These are phyloP conservation scores for Plantago lanceolata DNA, from an alignment of 305 asterid species.

Conservation along the genomic window DNA sequence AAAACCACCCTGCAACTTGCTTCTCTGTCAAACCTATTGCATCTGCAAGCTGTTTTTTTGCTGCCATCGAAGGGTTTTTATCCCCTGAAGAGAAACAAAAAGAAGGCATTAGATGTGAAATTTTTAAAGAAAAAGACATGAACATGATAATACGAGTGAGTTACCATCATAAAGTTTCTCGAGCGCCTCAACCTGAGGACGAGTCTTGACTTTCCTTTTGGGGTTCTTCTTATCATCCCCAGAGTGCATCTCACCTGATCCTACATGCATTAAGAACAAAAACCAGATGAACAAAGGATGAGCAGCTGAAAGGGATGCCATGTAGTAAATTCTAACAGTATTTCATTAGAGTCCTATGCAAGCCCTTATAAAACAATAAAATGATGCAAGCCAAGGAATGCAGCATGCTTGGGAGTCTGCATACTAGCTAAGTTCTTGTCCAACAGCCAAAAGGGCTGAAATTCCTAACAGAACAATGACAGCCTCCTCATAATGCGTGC, in stretches of 20 bases:
- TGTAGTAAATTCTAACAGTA: too few relatives aligned
- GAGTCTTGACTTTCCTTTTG: constrained; percentile 71
- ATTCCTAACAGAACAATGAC: too few relatives aligned
- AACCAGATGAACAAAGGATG: constrained; percentile 11
- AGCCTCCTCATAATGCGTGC: too few relatives aligned
- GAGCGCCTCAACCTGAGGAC: constrained; percentile 64
- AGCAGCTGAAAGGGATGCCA: constrained; percentile 19
- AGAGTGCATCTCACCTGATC: constrained; percentile 45
- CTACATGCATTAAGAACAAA: constrained; percentile 25
- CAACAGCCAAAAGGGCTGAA: too few relatives aligned
- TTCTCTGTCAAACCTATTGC: constrained; percentile 76
- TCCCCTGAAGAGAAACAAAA: constrained; percentile 43
- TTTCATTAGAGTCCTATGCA: too few relatives aligned
- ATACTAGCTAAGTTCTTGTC: too few relatives aligned
- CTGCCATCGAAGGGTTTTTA: constrained; percentile 65
- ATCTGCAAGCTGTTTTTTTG: constrained; percentile 68
- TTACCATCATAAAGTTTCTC: constrained; percentile 54
- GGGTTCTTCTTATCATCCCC: constrained; percentile 62
- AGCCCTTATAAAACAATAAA: too few relatives aligned
- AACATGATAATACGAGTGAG: constrained; percentile 19
- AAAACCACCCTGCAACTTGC: constrained; percentile 93
- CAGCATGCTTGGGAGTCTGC: too few relatives aligned
- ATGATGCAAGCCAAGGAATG: too few relatives aligned
- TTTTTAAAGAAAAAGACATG: background rate
- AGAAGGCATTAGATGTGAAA: background rate